These are phyloP conservation scores for Sporothrix brasiliensis DNA, from an alignment of 2,329 filamentous ascomycete genomes.

Conservation along the genomic window DNA sequence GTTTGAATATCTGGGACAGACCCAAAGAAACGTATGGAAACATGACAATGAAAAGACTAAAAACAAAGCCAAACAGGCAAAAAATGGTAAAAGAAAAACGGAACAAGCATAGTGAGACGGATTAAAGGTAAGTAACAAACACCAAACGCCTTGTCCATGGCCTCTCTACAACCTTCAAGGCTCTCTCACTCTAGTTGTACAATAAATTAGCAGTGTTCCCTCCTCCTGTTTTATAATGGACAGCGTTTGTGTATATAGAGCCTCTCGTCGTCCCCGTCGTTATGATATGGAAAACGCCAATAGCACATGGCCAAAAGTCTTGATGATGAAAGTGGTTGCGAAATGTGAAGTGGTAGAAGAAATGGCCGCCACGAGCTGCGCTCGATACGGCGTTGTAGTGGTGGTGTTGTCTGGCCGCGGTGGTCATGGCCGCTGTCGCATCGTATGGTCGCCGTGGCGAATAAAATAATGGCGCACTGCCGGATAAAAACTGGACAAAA, in stretches of 20 bases:
- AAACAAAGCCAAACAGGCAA: neutral
- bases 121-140: slow-evolving; percentile 22
- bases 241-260: neutral
- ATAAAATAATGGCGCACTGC: slow-evolving; percentile 26
- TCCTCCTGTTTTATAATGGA: slow-evolving; percentile 19
- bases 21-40: neutral
- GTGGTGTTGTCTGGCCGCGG: neutral
- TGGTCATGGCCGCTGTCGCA: neutral
- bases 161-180: slow-evolving; percentile 35
- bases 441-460: slow-evolving; percentile 20
- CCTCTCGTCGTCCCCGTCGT: slow-evolving; percentile 27
- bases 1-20: slow-evolving; percentile 8
- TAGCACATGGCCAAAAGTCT: slow-evolving; percentile 23
- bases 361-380: neutral
- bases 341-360: neutral
- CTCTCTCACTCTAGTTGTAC: slow-evolving; percentile 35
- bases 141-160: slow-evolving; percentile 34
- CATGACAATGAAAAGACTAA: neutral
- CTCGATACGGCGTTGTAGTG: neutral
- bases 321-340: slow-evolving; percentile 3
- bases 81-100: neutral
- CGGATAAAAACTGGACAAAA: slow-evolving; percentile 15
- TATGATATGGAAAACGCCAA: slow-evolving; percentile 23
- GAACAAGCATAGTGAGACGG: neutral
- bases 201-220: slow-evolving; percentile 32